Conservation (phyloP, 352 stramenopile genomes). For the Phytophthora kernoviae region DNA sequence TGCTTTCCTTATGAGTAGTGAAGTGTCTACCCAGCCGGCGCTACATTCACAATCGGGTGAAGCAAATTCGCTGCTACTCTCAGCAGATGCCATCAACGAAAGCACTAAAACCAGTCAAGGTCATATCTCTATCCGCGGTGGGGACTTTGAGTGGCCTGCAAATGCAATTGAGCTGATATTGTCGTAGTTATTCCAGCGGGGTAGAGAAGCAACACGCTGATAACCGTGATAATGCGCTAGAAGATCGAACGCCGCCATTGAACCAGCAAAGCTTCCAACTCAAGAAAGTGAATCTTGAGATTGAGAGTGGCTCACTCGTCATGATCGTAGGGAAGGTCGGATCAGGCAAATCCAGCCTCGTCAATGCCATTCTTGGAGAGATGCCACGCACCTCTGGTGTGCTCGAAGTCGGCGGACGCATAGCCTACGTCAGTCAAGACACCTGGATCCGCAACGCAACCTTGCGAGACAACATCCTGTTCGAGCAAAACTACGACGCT, state of each 20-base stretch:
- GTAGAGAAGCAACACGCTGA: neutral
- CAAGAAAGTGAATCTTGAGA: slow-evolving; percentile 47
- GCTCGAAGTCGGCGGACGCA: slow-evolving; percentile 24
- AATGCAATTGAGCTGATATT: slow-evolving; percentile 4
- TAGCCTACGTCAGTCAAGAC: slow-evolving; percentile 89
- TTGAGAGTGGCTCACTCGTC: slow-evolving; percentile 47
- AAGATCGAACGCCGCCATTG: neutral
- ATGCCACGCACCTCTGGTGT: slow-evolving; percentile 33
- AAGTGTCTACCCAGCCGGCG: neutral
- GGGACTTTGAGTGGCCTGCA: slow-evolving; percentile 24
- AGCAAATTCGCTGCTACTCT: no score
- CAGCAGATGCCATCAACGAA: no score
- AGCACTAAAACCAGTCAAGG: neutral
- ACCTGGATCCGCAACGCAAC: slow-evolving; percentile 92
- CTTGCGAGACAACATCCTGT: slow-evolving; percentile 92
- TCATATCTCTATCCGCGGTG: slow-evolving; percentile 16
- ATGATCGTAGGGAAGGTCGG: slow-evolving; percentile 56
- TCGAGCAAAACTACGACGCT: slow-evolving; percentile 36
- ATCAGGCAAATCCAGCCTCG: slow-evolving; percentile 53
- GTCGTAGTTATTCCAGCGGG: slow-evolving; percentile 11
- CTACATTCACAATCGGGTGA: no score
- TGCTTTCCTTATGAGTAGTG: slow-evolving; percentile 6
- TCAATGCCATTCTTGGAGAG: slow-evolving; percentile 54
- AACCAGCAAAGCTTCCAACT: slow-evolving; percentile 14
- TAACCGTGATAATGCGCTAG: neutral